Evolutionary conservation across 352 stramenopile species (phyloP).

Genomic region (Phytophthora agathidicida): DNA sequence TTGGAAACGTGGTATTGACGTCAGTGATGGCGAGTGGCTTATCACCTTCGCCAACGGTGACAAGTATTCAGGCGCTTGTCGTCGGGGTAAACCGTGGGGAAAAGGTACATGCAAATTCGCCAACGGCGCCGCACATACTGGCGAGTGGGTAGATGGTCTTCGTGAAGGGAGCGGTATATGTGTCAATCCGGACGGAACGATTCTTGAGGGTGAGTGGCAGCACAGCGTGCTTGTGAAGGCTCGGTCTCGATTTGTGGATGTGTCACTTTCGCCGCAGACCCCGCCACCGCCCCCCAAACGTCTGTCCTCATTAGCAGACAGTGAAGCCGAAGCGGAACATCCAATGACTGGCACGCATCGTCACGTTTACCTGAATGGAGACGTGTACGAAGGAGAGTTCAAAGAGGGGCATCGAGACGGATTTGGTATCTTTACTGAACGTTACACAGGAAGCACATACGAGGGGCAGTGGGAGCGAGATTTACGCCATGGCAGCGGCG

Average conservation of each 20-base stretch:
- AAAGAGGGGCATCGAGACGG: slow-evolving; percentile 49
- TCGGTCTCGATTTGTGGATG: slow-evolving; percentile 66
- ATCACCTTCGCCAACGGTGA: slow-evolving; percentile 75
- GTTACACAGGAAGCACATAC: slow-evolving; percentile 65
- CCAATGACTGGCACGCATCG: slow-evolving; percentile 44
- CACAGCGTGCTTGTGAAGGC: slow-evolving; percentile 71
- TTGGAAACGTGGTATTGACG: slow-evolving; percentile 63
- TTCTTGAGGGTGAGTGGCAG: slow-evolving; percentile 77
- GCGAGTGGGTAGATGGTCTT: slow-evolving; percentile 78
- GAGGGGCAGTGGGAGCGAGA: slow-evolving; percentile 75
- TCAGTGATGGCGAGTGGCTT: slow-evolving; percentile 71
- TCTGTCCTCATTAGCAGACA: background rate
- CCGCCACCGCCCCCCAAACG: slow-evolving; percentile 4
- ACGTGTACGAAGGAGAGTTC: slow-evolving; percentile 80
- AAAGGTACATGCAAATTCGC: slow-evolving; percentile 90
- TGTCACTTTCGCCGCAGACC: slow-evolving; percentile 42
- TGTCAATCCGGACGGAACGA: slow-evolving; percentile 59
- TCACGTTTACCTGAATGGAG: slow-evolving; percentile 66
- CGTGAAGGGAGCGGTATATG: slow-evolving; percentile 81
- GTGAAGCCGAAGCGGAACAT: slow-evolving; percentile 13
- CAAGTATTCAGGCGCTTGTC: slow-evolving; percentile 74
- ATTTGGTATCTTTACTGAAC: slow-evolving; percentile 67
- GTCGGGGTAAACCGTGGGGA: slow-evolving; percentile 65
- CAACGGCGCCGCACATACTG: slow-evolving; percentile 92
- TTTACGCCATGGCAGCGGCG: slow-evolving; percentile 61